Conservation (phyloP, 1,139 yeast genomes). For the Nematodospora anomalae region DNA sequence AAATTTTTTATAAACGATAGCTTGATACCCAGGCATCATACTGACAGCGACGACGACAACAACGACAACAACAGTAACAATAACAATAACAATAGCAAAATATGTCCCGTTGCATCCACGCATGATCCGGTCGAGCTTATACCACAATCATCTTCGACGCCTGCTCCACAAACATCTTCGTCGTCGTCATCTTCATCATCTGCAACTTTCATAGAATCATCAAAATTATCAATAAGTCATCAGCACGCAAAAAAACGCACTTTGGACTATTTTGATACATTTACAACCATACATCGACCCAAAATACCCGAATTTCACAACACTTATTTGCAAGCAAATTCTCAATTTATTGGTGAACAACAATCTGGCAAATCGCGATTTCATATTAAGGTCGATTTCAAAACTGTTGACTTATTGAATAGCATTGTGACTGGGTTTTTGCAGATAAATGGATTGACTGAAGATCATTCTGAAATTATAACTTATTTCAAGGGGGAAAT, state of each 20-base stretch:
- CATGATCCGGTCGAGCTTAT: no score
- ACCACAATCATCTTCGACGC: background rate
- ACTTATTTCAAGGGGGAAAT: conserved; percentile 90
- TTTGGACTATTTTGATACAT: conserved; percentile 13
- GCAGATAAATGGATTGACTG: conserved; percentile 78
- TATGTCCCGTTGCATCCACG: conserved; percentile 2
- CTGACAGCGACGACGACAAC: no score
- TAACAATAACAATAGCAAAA: background rate
- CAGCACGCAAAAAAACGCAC: conserved; percentile 7
- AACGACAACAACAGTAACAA: conserved; percentile 1
- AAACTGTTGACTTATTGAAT: conserved; percentile 62
- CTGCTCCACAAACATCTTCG: conserved; percentile 1
- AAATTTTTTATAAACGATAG: no score
- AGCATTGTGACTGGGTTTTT: conserved; percentile 74
- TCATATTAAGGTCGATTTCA: conserved; percentile 70
- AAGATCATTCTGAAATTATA: conserved; percentile 71
- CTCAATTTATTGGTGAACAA: conserved; percentile 68
- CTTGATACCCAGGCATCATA: background rate
- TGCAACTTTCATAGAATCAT: background rate
- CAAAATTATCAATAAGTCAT: conserved; percentile 6
- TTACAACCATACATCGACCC: conserved; percentile 4
- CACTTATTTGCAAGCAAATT: conserved; percentile 59
- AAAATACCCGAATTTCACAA: conserved; percentile 22
- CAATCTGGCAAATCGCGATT: conserved; percentile 68
- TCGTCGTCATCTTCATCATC: background rate